Conservation (phyloP, 1,284 basidiomycete genomes). For the Fomitiporia mediterranea region DNA sequence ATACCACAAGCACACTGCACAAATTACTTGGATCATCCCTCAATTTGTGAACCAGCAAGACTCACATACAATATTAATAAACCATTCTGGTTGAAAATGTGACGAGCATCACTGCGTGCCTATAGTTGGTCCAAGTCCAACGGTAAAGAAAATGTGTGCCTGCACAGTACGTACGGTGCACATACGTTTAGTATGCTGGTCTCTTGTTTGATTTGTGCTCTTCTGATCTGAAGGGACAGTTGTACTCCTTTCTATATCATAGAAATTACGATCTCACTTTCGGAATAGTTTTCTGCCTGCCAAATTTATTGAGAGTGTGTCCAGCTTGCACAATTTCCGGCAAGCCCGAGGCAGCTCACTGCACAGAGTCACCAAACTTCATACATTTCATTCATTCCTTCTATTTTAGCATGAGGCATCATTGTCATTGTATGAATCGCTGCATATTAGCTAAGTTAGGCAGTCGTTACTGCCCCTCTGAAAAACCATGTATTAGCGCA, state of each 20-base stretch:
- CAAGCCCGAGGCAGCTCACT: neutral
- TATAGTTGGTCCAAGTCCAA: constrained; percentile 39
- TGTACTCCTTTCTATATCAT: too few relatives aligned
- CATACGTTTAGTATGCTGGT: constrained; percentile 29
- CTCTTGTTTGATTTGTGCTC: constrained; percentile 28
- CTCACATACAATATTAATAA: too few relatives aligned
- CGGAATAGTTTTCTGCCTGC: constrained; percentile 5
- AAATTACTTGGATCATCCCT: too few relatives aligned
- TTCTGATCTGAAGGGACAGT: constrained; percentile 21
- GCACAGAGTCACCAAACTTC: neutral
- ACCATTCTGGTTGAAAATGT: too few relatives aligned
- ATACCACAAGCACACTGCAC: too few relatives aligned
- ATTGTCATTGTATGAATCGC: neutral
- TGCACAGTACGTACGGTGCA: constrained; percentile 37
- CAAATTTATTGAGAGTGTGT: constrained; percentile 4
- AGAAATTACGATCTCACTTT: neutral
- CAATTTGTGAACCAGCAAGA: too few relatives aligned
- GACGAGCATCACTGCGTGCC: constrained; percentile 32
- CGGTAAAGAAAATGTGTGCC: constrained; percentile 36
- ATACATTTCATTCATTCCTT: neutral
- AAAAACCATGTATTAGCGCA: neutral
- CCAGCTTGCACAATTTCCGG: neutral
- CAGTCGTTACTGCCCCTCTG: neutral
- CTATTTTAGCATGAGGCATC: neutral
- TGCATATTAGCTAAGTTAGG: neutral